Conservation (phyloP, 129 eudicot species). For the Lactuca saligna region DNA sequence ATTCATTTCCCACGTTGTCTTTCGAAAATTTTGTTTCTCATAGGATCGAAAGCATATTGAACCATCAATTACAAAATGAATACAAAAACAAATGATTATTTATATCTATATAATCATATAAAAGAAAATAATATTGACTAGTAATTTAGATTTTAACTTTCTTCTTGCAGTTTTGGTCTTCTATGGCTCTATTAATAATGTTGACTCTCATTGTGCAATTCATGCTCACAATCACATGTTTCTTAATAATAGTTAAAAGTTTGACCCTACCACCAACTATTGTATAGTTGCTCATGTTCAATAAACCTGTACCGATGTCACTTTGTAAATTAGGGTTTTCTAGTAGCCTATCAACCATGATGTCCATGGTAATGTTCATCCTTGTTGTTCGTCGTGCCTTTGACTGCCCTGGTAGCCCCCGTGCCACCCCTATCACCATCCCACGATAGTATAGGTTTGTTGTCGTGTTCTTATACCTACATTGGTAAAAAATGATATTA, state of each 20-base stretch:
- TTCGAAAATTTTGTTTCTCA: too few relatives aligned
- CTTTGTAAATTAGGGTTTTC: slow-evolving; percentile 38
- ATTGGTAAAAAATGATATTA: neutral
- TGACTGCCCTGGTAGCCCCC: slow-evolving; percentile 56
- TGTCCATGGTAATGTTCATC: slow-evolving; percentile 59
- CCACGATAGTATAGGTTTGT: slow-evolving; percentile 52
- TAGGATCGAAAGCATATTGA: too few relatives aligned
- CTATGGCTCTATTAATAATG: slow-evolving; percentile 49
- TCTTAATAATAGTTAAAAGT: slow-evolving; percentile 42
- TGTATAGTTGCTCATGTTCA: slow-evolving; percentile 54
- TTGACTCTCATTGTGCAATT: slow-evolving; percentile 67
- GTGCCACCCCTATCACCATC: slow-evolving; percentile 56
- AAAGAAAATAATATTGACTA: slow-evolving; percentile 1
- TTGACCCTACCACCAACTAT: slow-evolving; percentile 68
- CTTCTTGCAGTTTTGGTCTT: slow-evolving; percentile 56
- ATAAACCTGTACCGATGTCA: slow-evolving; percentile 43
- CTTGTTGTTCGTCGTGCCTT: slow-evolving; percentile 59
- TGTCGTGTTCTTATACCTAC: slow-evolving; percentile 54
- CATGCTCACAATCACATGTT: slow-evolving; percentile 65
- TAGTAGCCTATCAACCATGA: slow-evolving; percentile 37
- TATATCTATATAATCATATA: too few relatives aligned
- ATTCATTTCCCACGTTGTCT: too few relatives aligned
- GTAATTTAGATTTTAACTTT: slow-evolving; percentile 49
- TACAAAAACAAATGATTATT: too few relatives aligned
- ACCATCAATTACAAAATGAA: too few relatives aligned